Base-by-base conservation (phyloP, 805 yeast genomes). In the Pichia insulana region DNA sequence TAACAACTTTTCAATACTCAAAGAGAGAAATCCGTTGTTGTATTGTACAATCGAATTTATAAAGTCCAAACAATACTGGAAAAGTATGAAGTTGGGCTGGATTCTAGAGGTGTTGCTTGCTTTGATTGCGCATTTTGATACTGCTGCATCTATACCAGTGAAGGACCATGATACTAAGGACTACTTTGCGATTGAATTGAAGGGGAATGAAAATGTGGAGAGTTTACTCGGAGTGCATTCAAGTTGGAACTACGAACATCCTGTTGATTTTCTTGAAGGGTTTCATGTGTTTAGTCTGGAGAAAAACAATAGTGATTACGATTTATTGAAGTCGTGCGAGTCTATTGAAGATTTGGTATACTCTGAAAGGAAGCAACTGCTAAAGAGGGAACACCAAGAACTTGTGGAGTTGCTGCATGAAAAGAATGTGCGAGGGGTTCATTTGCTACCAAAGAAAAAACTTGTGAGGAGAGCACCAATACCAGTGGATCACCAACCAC, bases 241-340 rank as follows among this genome's bases (percentile, higher is more conserved):
- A 3, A 56, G 56, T 13, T 71, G 81, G 73, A 52, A 50, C 7
- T 84, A 64, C 53, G 94, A 86, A 57, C 85, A 83, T 56, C 72
- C 67, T 19, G 74, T 78, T 3, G 68, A 80, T 30, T 83, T 81
- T 0, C 56, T 78, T 18, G 77, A 73, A 18, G 67, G 77, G 46
- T 80, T 79, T 56, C 77, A 73, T 56, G 82, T 86, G 12, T 82
- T 85, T 52, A 82, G 90, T 8, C 57, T 74, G 22, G 49, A 59
- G 27, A 73, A 73, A 49, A 42, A 50, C 10, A 68, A 67, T 45
- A 52, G 59, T 4, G 63, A 62, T 44, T 12, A 47, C 16, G 49
- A 48, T 20, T 52, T 53, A 28, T 52, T 71, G 49, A 70, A 71
- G 4, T 67, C 65, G 45, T 55, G 48, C 41, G 57, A 60, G 37